Percentiles rank a stretch among this genome's conserved stretches.
These are phyloP conservation scores for Globisporangium paroecandrum DNA, from an alignment of 352 stramenopile genomes.

Conservation along the genomic window DNA sequence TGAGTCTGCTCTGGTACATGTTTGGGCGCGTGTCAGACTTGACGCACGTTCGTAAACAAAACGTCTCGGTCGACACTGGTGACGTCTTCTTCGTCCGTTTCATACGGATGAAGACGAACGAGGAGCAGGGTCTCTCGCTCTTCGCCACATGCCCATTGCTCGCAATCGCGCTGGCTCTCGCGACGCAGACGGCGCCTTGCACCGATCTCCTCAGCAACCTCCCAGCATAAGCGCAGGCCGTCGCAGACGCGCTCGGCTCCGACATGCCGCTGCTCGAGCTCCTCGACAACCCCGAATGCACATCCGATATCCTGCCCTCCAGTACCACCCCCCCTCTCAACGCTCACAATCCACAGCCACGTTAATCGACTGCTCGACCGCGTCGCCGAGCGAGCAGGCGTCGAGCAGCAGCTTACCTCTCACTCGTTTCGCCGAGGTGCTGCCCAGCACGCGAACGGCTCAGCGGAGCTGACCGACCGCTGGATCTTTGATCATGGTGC, in stretches of 20 bases:
- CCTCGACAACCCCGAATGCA: not conserved
- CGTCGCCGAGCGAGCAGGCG: not conserved
- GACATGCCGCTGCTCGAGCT: not conserved
- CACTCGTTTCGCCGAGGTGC: constrained; percentile 1
- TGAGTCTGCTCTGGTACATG: not conserved
- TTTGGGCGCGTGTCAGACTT: not conserved
- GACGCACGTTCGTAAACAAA: not conserved
- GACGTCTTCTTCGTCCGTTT: not conserved
- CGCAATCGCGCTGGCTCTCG: not conserved
- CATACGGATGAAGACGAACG: not conserved
- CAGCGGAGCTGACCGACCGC: not conserved
- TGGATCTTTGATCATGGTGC: constrained; percentile 1
- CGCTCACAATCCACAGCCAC: not conserved
- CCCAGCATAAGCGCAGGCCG: not conserved
- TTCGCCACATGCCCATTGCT: not conserved
- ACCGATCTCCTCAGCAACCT: not conserved
- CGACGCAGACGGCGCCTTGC: not conserved
- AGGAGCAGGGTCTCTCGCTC: not conserved
- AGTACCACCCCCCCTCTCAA: not conserved
- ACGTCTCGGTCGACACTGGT: not conserved
- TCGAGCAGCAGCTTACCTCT: not conserved
- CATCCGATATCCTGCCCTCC: not conserved
- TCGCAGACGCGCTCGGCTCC: not conserved
- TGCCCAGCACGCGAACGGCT: not conserved
- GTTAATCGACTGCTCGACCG: not conserved